Evolutionary conservation across 495 filamentous ascomycete genomes (phyloP), one percentile per base, ranked within the genome.

Genomic region (Oidiodendron maius): DNA sequence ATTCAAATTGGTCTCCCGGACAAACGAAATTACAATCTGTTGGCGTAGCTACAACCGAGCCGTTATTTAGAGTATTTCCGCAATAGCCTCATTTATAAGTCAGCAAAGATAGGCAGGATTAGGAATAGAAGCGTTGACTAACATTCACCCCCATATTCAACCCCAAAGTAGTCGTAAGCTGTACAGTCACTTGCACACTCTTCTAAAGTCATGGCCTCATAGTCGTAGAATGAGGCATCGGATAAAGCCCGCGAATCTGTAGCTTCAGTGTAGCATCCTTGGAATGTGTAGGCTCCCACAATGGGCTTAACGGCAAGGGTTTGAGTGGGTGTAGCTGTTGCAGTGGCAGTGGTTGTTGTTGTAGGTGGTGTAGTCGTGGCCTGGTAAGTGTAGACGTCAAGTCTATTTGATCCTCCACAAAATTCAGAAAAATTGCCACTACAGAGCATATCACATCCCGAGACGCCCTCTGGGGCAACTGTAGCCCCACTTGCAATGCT

Each of bases 371-470:
- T 13, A 40, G 15, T 40, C 10, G 41, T 38, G 17, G 16, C 17
- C 21, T 26, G 8, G 11, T n/a, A 44, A 18, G 44, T 56, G 47
- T 84, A 84, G 16, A 83, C 56, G 40, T 74, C 77, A 9, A 85
- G 58, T 15, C 69, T 64, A 49, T 66, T 67, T 0, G 63, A 42
- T 1, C 75, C 82, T 37, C 81, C 81, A 51, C 81, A 84, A 43
- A 65, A 61, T 51, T 83, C 72, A 15, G 64, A 65, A 5, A 52
- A 50, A 57, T 82, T 74, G 26, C 74, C 80, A 40, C 68, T 74
- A 64, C 81, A 85, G 30, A 63, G 48, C 69, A 74, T 76, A 48
- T 65, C 64, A 61, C 81, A 84, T 18, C 69, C 73, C 13, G 24
- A 18, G 10, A 15, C 15, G 4, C 35, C 36, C 38, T 40, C 50